Conservation (phyloP, 768 basidiomycete genomes). For the Leccinum subgranulosum region DNA sequence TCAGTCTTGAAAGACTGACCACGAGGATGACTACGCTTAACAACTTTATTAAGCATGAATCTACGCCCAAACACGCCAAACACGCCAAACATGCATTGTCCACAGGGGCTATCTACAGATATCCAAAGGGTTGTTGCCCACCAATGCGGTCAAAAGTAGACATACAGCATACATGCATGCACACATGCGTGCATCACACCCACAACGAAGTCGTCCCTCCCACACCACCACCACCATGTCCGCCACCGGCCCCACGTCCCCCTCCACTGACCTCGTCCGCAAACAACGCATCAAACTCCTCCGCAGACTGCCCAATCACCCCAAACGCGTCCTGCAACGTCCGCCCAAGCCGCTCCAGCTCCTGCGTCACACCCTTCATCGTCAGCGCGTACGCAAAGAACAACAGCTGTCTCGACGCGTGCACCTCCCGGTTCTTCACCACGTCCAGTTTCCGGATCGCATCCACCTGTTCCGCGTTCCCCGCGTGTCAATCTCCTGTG, state of each 20-base stretch:
- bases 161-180: not conserved
- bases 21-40: constrained; percentile 4
- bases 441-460: constrained; percentile 85
- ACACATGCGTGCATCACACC: constrained; percentile 9
- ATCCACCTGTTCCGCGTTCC: constrained; percentile 50
- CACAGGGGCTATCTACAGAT: constrained; percentile 1
- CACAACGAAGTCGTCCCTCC: constrained; percentile 3
- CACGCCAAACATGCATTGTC: constrained; percentile 3
- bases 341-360: constrained; percentile 78
- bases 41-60: constrained; percentile 1
- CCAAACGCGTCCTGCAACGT: constrained; percentile 90
- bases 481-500: not conserved
- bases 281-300: constrained; percentile 84
- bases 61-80: not conserved
- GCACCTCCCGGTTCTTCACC: constrained; percentile 78
- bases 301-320: constrained; percentile 78
- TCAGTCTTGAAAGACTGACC: not conserved
- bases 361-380: constrained; percentile 91
- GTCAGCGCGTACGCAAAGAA: constrained; percentile 94
- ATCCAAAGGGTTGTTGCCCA: not conserved
- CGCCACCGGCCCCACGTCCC: not conserved
- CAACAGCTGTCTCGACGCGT: constrained; percentile 80
- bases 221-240: not conserved
- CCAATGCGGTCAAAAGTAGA: not conserved
- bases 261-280: constrained; percentile 10